Percentiles rank a stretch among this genome's conserved stretches.
phyloP scores from a whole-genome alignment of 2,329 filamentous ascomycete species.

The Aspergillus fumigatiaffinis region DNA sequence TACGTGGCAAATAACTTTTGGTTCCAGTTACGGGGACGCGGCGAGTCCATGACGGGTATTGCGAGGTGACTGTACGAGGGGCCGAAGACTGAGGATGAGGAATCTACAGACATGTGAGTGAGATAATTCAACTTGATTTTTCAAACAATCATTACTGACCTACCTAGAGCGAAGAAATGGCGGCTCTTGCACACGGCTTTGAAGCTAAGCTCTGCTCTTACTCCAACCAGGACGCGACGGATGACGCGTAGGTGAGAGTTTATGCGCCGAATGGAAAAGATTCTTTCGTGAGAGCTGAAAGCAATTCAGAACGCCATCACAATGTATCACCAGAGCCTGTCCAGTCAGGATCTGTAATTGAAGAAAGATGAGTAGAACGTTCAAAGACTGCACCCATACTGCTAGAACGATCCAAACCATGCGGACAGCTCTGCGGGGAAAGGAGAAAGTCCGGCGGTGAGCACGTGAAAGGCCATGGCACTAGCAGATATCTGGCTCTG shows the following conservation, averaged over 20 bases:
- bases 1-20: background rate
- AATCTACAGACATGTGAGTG: background rate
- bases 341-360: background rate
- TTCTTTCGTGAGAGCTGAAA: background rate
- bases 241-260: background rate
- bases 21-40: slow-evolving; percentile 2
- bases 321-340: background rate
- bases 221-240: background rate
- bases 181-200: background rate
- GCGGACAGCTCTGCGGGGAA: background rate
- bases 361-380: background rate
- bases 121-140: background rate
- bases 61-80: background rate
- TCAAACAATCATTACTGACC: background rate
- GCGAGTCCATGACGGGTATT: background rate
- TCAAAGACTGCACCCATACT: background rate
- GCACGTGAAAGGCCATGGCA: background rate
- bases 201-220: background rate
- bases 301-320: background rate
- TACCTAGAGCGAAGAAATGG: background rate
- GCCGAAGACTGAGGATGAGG: background rate
- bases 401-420: background rate
- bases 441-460: background rate
- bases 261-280: background rate
- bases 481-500: background rate